Percentiles rank a stretch among this genome's conserved stretches.
These are phyloP conservation scores for Cinnamomum chago DNA, from an alignment of 164 flowering plant genomes.

Conservation along the genomic window DNA sequence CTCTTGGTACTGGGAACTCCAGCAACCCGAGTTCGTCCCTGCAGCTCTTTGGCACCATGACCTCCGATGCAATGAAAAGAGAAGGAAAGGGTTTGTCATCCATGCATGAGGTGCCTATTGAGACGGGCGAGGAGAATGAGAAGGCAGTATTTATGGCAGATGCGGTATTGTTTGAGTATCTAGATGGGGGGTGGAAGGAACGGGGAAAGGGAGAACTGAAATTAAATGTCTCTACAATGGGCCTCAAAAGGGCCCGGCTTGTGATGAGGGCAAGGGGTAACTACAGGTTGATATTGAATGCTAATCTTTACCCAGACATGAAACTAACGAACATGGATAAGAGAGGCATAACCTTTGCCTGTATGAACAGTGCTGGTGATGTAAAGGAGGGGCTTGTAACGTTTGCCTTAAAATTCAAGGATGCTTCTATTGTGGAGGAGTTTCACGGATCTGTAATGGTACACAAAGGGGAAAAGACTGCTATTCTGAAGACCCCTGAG, in stretches of 20 bases:
- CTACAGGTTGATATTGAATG: slow-evolving; percentile 72
- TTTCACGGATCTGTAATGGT: slow-evolving; percentile 48
- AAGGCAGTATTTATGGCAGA: slow-evolving; percentile 66
- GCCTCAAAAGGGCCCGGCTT: slow-evolving; percentile 53
- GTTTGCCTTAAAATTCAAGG: slow-evolving; percentile 79
- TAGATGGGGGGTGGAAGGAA: slow-evolving; percentile 86
- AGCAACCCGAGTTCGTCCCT: slow-evolving; percentile 50
- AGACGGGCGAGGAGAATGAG: slow-evolving; percentile 97
- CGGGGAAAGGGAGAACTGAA: slow-evolving; percentile 95
- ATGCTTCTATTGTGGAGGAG: slow-evolving; percentile 56
- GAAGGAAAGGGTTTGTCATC: slow-evolving; percentile 43
- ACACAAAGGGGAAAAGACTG: slow-evolving; percentile 45
- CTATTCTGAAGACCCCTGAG: slow-evolving; percentile 63
- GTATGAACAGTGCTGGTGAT: slow-evolving; percentile 65
- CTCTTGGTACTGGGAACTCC: slow-evolving; percentile 44
- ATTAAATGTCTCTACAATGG: slow-evolving; percentile 59
- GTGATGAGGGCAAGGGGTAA: slow-evolving; percentile 86
- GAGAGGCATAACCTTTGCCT: slow-evolving; percentile 79
- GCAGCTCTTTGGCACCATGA: slow-evolving; percentile 34
- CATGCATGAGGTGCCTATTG: slow-evolving; percentile 71
- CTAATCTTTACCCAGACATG: slow-evolving; percentile 82
- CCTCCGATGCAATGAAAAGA: slow-evolving; percentile 39
- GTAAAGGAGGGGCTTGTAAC: slow-evolving; percentile 60
- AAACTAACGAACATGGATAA: slow-evolving; percentile 88
- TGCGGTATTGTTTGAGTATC: slow-evolving; percentile 72